Evolutionary conservation across 768 basidiomycete species (phyloP), one percentile per base, ranked within the genome.

Genomic region (Boletus pseudo-olivaceus): DNA sequence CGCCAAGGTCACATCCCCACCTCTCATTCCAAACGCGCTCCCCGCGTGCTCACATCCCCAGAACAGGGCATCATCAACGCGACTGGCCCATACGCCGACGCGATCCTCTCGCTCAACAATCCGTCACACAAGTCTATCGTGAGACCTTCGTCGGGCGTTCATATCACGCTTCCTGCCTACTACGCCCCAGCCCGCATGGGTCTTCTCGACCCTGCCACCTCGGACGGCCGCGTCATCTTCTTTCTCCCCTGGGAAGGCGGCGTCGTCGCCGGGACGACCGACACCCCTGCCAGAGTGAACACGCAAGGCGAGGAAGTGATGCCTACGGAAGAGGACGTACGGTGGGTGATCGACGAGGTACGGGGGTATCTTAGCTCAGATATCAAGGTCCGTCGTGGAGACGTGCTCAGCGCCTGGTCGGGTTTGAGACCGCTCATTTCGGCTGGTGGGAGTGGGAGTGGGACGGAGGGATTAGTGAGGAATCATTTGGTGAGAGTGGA

Each of bases 231-330:
- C 27, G 95, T 99, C 51, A 96, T 99, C 67, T 99, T 98, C 81
- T 97, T 99, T 82, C 82, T 99, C 10, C 96, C 96, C 0, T 99
- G 97, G 96, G 88, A 98, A 73, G 96, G 96, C 9, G 93, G 88
- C 75, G 94, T 94, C 38, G 94, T 99, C 58, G 96, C 96, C 2
- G 96, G 96, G 26, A 98, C 97, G 3, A 99, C 96, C 8, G 96
- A 99, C 69, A 80, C 89, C 0, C 87, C 88, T 0, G 84, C 88
- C 3, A 66, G 73, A 2, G 88, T 96, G 49, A 76, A 78, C 32
- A 78, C 79, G 14, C 57, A 67, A 17, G 65, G 63, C 10, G 64
- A 80, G 35, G 84, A 94, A 60, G 95, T 95, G 5, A 78, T 81
- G 4, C 91, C 95, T 1, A 76, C 80, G 20, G 96, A 98, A 72